Evolutionary conservation across 129 eudicot genomes (phyloP), one percentile per base, ranked within the genome.

Genomic region (Lactuca sativa): DNA sequence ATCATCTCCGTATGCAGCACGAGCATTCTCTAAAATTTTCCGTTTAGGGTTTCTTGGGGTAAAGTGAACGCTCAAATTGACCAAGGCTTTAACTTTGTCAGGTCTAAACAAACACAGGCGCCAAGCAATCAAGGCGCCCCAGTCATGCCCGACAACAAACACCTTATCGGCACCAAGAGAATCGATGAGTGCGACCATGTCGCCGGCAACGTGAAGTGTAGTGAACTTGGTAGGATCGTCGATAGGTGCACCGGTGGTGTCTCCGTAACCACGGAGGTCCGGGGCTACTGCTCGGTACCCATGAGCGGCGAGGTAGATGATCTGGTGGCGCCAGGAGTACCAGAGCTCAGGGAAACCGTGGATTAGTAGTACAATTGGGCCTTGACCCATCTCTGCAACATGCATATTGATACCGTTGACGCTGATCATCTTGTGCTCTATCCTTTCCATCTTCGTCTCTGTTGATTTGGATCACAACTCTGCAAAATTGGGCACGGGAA

Each of bases 91-190:
- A 14, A 87, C 84, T 15, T 53, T 84, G 17, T 87, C 95, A 5
- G 90, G 95, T 57, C 90, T 75, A 44, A 66, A 87, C 81, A 87
- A 59, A 48, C 86, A 77, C 69, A 87, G 33, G 0, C 47, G 63
- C 95, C 90, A 87, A 54, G 87, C 95, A 31, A 87, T 66, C 0
- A 55, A 0, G 1, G 95, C 90, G 11, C 95, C 95, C 87, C 86
- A 84, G 58, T 87, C 95, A 77, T 84, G 95, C 7, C 90, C 95
- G 17, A 84, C 90, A 51, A 87, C 80, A 79, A 87, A 84, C 62
- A 84, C 84, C 78, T 76, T 82, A 48, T 82, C 83, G n/a, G 55
- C 82, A 36, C 84, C 83, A 13, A 84, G 6, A 4, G 80, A 37
- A 16, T 77, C 86, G 33, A 84, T 13, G 2, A 84, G 70, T 3